phyloP scores from a whole-genome alignment of 768 basidiomycete species.

The Kwoniella sp. region DNA sequence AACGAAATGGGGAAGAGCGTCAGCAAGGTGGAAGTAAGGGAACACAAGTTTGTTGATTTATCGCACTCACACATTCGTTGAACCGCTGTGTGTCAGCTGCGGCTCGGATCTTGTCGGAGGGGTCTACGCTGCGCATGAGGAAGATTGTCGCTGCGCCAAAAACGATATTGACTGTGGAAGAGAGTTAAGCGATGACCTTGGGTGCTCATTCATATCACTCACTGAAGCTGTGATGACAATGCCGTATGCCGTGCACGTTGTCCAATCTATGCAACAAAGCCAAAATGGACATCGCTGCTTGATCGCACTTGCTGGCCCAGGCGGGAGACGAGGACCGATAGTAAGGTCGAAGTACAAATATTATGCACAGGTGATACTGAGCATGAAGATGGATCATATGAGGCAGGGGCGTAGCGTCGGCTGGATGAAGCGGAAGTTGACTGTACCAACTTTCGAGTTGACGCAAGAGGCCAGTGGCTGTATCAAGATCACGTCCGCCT shows the following conservation, averaged over 20 bases:
- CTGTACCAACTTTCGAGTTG: constrained; percentile 25
- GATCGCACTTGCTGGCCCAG: constrained; percentile 26
- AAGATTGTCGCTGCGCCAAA: constrained; percentile 33
- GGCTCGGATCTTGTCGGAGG: not conserved
- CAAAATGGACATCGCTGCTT: constrained; percentile 20
- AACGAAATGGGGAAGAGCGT: no score
- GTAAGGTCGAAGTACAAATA: constrained; percentile 31
- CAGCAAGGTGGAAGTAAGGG: no score
- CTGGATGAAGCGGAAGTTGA: constrained; percentile 19
- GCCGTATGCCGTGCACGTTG: constrained; percentile 15
- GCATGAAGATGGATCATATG: constrained; percentile 28
- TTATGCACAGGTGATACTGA: constrained; percentile 24
- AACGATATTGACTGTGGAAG: constrained; percentile 22
- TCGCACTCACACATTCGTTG: constrained; percentile 27
- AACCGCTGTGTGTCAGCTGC: constrained; percentile 15
- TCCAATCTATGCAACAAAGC: constrained; percentile 22
- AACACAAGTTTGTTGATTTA: not conserved
- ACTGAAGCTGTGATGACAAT: constrained; percentile 29
- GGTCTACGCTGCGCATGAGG: constrained; percentile 17
- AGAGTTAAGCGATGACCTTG: not conserved
- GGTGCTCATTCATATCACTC: constrained; percentile 4
- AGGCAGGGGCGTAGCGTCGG: constrained; percentile 22
- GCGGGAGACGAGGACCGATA: constrained; percentile 15
- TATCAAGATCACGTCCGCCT: constrained; percentile 2
- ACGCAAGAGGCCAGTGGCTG: constrained; percentile 1